Percentiles rank a stretch among this genome's conserved stretches.
These are phyloP conservation scores for Cylindrotheca closterium DNA, from an alignment of 108 stramenopile genomes.

Conservation along the genomic window DNA sequence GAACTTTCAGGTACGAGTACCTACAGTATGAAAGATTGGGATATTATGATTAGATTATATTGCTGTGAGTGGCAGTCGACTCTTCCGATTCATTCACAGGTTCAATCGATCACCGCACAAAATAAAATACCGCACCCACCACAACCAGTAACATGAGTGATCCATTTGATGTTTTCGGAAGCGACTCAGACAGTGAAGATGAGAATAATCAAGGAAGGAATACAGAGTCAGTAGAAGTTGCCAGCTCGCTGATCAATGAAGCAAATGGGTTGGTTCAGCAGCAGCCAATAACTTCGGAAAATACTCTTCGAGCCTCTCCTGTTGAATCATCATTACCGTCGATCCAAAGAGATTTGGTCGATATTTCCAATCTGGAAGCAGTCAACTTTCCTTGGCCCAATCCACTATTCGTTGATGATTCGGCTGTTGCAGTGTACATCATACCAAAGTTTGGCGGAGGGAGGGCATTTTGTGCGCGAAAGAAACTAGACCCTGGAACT, in stretches of 20 bases:
- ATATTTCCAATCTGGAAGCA: slow-evolving; percentile 22
- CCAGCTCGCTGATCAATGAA: slow-evolving; percentile 15
- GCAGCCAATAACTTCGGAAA: too few relatives aligned
- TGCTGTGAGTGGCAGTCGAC: too few relatives aligned
- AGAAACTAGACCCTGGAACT: slow-evolving; percentile 62
- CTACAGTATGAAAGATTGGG: too few relatives aligned
- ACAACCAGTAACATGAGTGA: too few relatives aligned
- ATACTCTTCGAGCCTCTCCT: not conserved
- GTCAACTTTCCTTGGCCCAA: slow-evolving; percentile 24
- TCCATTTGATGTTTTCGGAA: slow-evolving; percentile 33
- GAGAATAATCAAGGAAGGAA: not conserved
- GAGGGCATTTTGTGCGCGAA: slow-evolving; percentile 64
- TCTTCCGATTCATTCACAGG: too few relatives aligned
- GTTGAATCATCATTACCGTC: not conserved
- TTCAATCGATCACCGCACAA: too few relatives aligned
- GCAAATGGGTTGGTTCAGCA: too few relatives aligned
- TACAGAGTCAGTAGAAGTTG: slow-evolving; percentile 6
- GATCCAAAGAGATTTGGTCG: not conserved
- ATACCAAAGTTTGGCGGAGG: slow-evolving; percentile 46
- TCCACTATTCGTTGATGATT: slow-evolving; percentile 60
- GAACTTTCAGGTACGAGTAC: too few relatives aligned
- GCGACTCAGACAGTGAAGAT: slow-evolving; percentile 19
- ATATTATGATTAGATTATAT: too few relatives aligned
- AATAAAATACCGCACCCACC: too few relatives aligned
- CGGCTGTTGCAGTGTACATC: slow-evolving; percentile 13